Percentiles rank a stretch among this genome's conserved stretches.
Conservation (phyloP, 441 rosid species). For the Pelargonium citronellum region DNA sequence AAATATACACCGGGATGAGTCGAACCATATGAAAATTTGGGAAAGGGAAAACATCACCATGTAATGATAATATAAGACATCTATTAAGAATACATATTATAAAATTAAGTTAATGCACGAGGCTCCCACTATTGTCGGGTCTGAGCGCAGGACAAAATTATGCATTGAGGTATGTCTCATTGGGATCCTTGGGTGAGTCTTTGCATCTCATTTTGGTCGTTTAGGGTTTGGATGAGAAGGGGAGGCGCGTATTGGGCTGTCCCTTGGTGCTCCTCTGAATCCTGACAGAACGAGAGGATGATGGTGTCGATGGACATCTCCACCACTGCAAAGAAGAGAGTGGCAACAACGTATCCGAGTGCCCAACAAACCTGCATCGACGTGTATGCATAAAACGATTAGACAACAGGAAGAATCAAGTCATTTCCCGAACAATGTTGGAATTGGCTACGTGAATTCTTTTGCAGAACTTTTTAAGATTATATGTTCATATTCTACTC, state of each 20-base stretch:
- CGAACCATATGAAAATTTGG: too few species aligned
- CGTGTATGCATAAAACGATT: conserved; percentile 9
- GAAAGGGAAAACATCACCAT: too few species aligned
- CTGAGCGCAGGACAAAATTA: conserved; percentile 1
- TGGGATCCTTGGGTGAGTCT: conserved; percentile 73
- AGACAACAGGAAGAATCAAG: too few species aligned
- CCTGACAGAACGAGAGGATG: conserved; percentile 95
- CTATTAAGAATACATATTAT: too few species aligned
- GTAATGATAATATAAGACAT: too few species aligned
- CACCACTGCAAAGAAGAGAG: conserved; percentile 89
- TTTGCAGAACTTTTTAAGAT: too few species aligned
- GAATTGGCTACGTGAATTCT: too few species aligned
- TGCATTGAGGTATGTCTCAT: conserved; percentile 18
- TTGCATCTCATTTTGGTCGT: conserved; percentile 71
- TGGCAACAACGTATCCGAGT: conserved; percentile 81
- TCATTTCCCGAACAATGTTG: too few species aligned
- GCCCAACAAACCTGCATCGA: conserved; percentile 80
- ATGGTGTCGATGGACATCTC: conserved; percentile 96
- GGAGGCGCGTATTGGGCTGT: conserved; percentile 97
- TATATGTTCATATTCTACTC: too few species aligned
- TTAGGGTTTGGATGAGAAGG: conserved; percentile 80
- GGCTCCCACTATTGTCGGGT: too few species aligned
- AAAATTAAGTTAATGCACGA: too few species aligned
- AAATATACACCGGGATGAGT: too few species aligned
- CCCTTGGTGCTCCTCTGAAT: conserved; percentile 94